Evolutionary conservation across 1,139 yeast species (phyloP).

Genomic region (Candida labiduridarum): DNA sequence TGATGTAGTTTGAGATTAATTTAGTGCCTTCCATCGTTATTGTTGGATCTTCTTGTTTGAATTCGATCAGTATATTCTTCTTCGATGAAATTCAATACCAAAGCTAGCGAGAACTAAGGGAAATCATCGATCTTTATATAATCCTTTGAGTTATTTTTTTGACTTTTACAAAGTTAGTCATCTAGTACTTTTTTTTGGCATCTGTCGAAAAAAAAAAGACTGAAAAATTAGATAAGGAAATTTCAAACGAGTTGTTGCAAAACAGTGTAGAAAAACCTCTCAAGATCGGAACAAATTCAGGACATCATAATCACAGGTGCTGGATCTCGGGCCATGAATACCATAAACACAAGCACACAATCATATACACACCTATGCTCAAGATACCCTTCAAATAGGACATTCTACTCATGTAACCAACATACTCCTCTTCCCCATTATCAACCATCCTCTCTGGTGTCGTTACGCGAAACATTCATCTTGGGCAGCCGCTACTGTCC

Average conservation of each 20-base stretch:
- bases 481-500: neutral
- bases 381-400: no score
- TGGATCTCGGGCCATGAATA: no score
- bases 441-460: neutral
- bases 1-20: constrained; percentile 25
- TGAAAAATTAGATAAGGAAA: constrained; percentile 1
- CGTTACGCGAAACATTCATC: neutral
- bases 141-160: neutral
- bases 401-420: no score
- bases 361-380: neutral
- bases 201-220: neutral
- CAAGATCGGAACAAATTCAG: neutral
- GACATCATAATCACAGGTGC: neutral
- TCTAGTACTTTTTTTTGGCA: neutral
- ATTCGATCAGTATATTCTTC: neutral
- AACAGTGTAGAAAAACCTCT: neutral
- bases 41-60: neutral
- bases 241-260: constrained; percentile 3
- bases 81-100: neutral
- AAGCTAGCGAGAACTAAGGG: neutral
- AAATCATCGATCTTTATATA: neutral
- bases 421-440: no score
- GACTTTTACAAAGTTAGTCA: neutral
- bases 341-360: neutral
- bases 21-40: constrained; percentile 34